Conservation (phyloP, 176 grass and related monocot genomes). For the Triticum aestivum region IWGSC_CS_RefSeq_v2.1 NC_057814.1:56957513-56958012, state of each 20-base stretch:
- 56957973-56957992: too few species aligned
- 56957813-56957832: not conserved
- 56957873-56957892: not conserved
- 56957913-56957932: not conserved
- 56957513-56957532: not conserved
- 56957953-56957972: too few species aligned
- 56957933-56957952: not conserved
- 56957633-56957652: too few species aligned
- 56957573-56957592: not conserved
- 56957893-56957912: not conserved
- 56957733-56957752: too few species aligned
- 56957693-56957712: too few species aligned
- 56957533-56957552: not conserved
- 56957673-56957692: too few species aligned
- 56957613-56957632: too few species aligned
- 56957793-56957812: not conserved
- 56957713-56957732: too few species aligned
- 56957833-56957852: not conserved
- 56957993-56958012: too few species aligned
- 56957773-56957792: not conserved
- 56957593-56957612: not conserved
- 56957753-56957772: not conserved
- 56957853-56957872: not conserved
- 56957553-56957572: not conserved
- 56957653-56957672: too few species aligned